Evolutionary conservation across 1,284 basidiomycete genomes (phyloP).

Genomic region (Cryptococcus jaspeensis): DNA sequence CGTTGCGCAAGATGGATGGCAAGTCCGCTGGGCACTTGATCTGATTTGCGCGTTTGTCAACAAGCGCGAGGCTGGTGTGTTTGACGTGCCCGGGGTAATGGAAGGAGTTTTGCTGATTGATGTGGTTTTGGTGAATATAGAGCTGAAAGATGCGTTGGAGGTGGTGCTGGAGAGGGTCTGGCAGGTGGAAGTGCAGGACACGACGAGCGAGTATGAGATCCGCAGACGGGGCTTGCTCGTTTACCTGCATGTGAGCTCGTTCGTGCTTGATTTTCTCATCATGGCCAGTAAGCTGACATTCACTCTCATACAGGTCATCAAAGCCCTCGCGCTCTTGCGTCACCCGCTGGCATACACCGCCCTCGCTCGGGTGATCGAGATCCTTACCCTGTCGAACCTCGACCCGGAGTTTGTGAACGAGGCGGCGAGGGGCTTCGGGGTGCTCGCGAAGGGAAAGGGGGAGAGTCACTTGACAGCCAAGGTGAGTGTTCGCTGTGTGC

Average conservation of each 20-base stretch:
- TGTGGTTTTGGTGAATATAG: conserved; percentile 50
- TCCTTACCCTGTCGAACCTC: conserved; percentile 61
- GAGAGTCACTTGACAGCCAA: conserved; percentile 63
- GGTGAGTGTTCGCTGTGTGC: conserved; percentile 53
- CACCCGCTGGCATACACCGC: conserved; percentile 62
- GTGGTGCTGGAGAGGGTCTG: conserved; percentile 53
- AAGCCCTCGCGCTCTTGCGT: conserved; percentile 72
- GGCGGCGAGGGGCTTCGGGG: conserved; percentile 70
- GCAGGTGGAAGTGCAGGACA: conserved; percentile 36
- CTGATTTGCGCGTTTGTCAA: conserved; percentile 70
- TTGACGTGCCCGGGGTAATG: not conserved
- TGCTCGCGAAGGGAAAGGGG: conserved; percentile 56
- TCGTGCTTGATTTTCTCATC: not conserved
- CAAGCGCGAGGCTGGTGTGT: conserved; percentile 65
- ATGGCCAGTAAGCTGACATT: not conserved
- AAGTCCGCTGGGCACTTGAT: conserved; percentile 63
- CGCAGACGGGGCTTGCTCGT: conserved; percentile 29
- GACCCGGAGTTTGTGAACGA: conserved; percentile 37
- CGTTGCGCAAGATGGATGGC: conserved; percentile 57
- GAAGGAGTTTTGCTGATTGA: not conserved
- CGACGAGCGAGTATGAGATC: conserved; percentile 19
- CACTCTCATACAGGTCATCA: conserved; percentile 61
- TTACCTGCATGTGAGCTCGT: conserved; percentile 26
- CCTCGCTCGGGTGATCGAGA: conserved; percentile 64
- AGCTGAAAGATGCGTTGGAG: conserved; percentile 56